Evolutionary conservation across 768 basidiomycete genomes (phyloP), one percentile per base, ranked within the genome.

Genomic region (Phylloporus sp.): DNA sequence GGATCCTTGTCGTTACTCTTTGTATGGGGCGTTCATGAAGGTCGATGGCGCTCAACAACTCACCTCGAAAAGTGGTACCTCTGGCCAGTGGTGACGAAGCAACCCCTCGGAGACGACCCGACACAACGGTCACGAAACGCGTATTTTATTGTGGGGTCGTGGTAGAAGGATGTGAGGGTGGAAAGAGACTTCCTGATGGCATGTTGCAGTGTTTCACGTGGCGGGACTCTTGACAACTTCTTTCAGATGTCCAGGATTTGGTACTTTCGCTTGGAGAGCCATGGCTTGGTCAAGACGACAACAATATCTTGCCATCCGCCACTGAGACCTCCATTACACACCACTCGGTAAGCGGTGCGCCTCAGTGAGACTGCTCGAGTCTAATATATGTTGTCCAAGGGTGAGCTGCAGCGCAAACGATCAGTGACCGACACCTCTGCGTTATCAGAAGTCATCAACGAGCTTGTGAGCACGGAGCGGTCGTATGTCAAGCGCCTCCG

Each of bases 101-200:
- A 24, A 73, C 76, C 24, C 70, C 76, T 36, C 74, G 77, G 40
- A 72, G 59, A 45, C 55, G 78, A 36, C 68, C 70, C 16, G 65
- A 61, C 10, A 62, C 71, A 28, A 67, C 72, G 45, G 59, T 81
- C 56, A 94, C 87, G 6, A 85, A 79, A 66, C 86, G 93, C 64
- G 88, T 86, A 23, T 95, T 95, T 69, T 88, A 88, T 65, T 91
- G 88, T 63, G 90, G 89, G 39, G 88, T 95, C 18, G 89, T 95
- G 13, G 85, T 95, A 27, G 92, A 97, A 71, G 84, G 83, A 46
- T 83, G 86, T 34, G 86, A 86, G 56, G 77, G 80, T 57, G 87
- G 86, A 6, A 79, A 75, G 59, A 76, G 81, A 52, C 77, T 89
- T 45, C 78, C 83, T 34, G 81, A 84, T 69, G 88, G 88, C 84